Evolutionary conservation across 148 eudicot species (phyloP).

Genomic region (Drosera capensis): DNA sequence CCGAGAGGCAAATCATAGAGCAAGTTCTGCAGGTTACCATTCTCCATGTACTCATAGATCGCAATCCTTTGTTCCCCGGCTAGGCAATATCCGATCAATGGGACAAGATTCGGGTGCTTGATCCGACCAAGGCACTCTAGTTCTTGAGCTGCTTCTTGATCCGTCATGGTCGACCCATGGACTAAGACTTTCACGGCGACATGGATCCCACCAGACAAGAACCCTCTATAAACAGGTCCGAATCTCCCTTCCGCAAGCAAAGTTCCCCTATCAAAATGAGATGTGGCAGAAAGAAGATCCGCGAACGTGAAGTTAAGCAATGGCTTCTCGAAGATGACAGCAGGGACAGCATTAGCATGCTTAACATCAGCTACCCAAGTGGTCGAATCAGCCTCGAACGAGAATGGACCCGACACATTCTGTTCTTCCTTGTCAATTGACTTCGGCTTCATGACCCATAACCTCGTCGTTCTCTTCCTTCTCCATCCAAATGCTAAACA

Average conservation of each 20-base stretch:
- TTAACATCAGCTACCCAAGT: conserved; percentile 66
- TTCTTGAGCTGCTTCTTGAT: conserved; percentile 49
- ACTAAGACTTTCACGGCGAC: conserved; percentile 50
- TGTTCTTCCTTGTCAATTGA: conserved; percentile 24
- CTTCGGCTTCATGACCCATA: conserved; percentile 36
- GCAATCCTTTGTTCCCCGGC: conserved; percentile 55
- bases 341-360: conserved; percentile 41
- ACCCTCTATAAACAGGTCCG: conserved; percentile 57
- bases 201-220: conserved; percentile 36
- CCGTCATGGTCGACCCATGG: conserved; percentile 44
- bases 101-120: conserved; percentile 51
- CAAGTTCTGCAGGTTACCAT: conserved; percentile 45
- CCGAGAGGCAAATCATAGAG: conserved; percentile 51
- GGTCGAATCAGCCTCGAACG: conserved; percentile 55
- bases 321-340: conserved; percentile 52
- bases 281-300: conserved; percentile 53
- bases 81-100: conserved; percentile 45
- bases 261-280: conserved; percentile 39
- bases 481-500: conserved; percentile 37
- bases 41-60: conserved; percentile 57
- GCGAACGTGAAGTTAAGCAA: conserved; percentile 47
- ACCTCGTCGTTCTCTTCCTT: conserved; percentile 22
- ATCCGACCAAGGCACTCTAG: conserved; percentile 42
- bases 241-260: conserved; percentile 49
- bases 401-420: conserved; percentile 40